Evolutionary conservation across 306 rosid species (phyloP), one percentile per base, ranked within the genome.

Genomic region (Oxytropis ochrocephala): DNA sequence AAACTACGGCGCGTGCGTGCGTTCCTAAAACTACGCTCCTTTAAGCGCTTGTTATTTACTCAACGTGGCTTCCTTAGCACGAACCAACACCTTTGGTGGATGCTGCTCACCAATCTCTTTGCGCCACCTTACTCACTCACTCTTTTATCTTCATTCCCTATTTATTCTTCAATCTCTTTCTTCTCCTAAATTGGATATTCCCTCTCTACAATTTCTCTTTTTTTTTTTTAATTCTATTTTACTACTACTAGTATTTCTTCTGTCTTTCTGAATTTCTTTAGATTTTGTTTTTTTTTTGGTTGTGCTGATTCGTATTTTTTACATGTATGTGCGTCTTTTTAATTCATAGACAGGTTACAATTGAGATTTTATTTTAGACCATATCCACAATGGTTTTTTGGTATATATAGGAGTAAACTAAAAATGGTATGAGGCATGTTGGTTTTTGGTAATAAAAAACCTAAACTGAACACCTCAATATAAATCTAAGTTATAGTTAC

Each of bases 11-110:
- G 67, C 32, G 74, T 78, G 82, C 62, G 78, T 70, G 75, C 71
- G 72, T 74, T 58, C 59, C 32, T 47, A 83, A 82, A 75, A 85
- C 83, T 54, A 88, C 87, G 95, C 89, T 73, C 84, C 84, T 81
- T 80, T 67, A 61, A 64, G 87, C 85, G 88, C 70, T 79, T 85
- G 81, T 5, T 39, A 21, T n/a, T 51, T 72, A 66, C 79, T 8
- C 73, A 50, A 79, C 72, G 82, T 85, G 85, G 82, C 86, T 76
- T 83, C 86, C 61, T 56, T 72, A 36, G 57, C 88, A 80, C 89
- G 65, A 60, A 75, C 86, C 83, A 33, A 75, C 86, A 82, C 27
- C 75, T 76, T 70, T 58, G 44, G 74, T 66, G 27, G 67, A 19
- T 69, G 78, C 72, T 70, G 38, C 33, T 52, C 32, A 1, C 83